Base-by-base conservation (phyloP, 2,329 filamentous ascomycete genomes). In the Aulographum hederae region DNA sequence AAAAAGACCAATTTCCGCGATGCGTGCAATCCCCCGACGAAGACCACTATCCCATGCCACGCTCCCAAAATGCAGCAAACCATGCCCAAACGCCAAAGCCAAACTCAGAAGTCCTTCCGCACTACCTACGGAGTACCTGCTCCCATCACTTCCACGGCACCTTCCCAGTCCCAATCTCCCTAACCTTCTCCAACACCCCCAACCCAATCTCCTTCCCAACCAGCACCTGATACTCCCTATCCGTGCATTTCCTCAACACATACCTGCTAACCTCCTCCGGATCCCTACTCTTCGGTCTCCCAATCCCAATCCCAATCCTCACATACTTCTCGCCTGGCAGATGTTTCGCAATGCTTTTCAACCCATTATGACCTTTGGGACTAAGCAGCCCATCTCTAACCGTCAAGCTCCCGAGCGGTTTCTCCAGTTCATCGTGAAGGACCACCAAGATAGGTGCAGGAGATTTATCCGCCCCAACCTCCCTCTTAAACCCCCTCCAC, bases 371-470 rank as follows among this genome's bases (percentile, higher is more conserved):
- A 0, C 59, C 56, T 37, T 49, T 52, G 18, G 35, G 19, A 33
- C 36, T 38, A 15, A 48, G 34, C 54, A 58, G 18, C 32, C 63
- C 81, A 16, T 63, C 61, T 34, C 67, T 67, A 4, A 80, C 59
- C 30, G 61, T 69, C 11, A 92, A 64, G 21, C 65, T 63, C 0
- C 84, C 84, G 2, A 84, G 46, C 3, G 65, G 58, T 26, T 68
- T 63, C 45, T 94, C 85, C 20, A 95, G 56, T 50, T 95, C 86
- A 50, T 95, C 86, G 50, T 95, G 84, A 14, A 95, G 60, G 10
- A 95, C 58, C 0, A 95, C 70, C 12, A 98, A 53, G 3, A 55
- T 3, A 42, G 37, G 35, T 2, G 35, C 34, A 23, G 32, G 42
- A 5, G 15, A 5, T 11, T 13, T 20, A 12, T 25, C 18, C 32